These are phyloP conservation scores for Casuarina glauca DNA, from an alignment of 306 rosid species.

Conservation along the genomic window DNA sequence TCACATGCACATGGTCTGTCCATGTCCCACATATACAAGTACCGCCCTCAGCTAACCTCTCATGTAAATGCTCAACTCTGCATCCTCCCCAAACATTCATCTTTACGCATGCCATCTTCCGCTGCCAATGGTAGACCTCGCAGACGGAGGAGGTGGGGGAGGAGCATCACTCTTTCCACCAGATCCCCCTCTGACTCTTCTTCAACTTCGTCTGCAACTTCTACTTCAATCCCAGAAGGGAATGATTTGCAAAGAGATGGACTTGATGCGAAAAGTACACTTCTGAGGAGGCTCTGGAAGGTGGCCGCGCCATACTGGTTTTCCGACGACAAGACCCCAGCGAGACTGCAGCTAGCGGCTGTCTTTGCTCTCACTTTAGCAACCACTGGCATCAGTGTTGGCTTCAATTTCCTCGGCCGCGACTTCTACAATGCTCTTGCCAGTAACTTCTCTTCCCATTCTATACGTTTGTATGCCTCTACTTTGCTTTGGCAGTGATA, in stretches of 20 bases:
- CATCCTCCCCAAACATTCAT: neutral
- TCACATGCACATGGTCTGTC: neutral
- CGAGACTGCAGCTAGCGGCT: conserved; percentile 76
- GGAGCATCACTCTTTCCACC: neutral
- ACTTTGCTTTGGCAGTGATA: conserved; percentile 1
- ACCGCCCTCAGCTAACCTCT: neutral
- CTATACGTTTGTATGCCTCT: neutral
- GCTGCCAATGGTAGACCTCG: neutral
- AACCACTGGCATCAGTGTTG: conserved; percentile 94
- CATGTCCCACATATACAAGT: neutral
- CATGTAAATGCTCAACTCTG: neutral
- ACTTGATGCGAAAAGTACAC: conserved; percentile 55
- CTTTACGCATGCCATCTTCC: neutral
- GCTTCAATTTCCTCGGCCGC: conserved; percentile 90
- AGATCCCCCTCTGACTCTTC: neutral
- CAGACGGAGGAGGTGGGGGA: neutral
- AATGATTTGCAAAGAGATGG: conserved; percentile 38
- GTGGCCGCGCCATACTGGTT: conserved; percentile 96
- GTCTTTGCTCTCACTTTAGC: conserved; percentile 88
- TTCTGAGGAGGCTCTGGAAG: conserved; percentile 79
- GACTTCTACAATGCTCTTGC: conserved; percentile 95
- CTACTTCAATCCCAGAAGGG: neutral
- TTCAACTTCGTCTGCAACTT: neutral
- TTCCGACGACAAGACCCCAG: conserved; percentile 74
- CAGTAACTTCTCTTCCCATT: conserved; percentile 48